phyloP scores from a whole-genome alignment of 2,329 filamentous ascomycete genomes.

The Ciborinia camelliae region DNA sequence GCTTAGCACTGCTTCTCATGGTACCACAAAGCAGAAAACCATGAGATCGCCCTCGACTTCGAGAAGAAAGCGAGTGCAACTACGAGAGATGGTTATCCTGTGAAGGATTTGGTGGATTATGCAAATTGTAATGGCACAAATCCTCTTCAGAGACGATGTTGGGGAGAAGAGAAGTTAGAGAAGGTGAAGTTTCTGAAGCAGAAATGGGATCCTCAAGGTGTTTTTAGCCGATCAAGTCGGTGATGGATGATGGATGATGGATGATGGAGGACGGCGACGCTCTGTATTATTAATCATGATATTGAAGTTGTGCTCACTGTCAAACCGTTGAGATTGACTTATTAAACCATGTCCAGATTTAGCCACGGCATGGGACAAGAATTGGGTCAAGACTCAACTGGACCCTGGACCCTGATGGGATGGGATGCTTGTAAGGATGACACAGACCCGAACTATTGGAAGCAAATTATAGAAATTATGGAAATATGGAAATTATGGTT shows the following conservation, averaged over 20 bases:
- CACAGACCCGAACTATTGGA: constrained; percentile 9
- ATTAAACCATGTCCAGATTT: neutral
- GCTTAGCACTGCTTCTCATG: neutral
- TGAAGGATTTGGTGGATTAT: neutral
- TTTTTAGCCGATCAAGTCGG: neutral
- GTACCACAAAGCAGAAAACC: neutral
- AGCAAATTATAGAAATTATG: neutral
- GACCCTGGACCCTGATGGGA: too few species aligned
- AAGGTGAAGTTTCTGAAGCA: neutral
- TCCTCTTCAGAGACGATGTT: neutral
- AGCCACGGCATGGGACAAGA: too few species aligned
- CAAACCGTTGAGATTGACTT: constrained; percentile 1
- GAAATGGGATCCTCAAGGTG: constrained; percentile 3
- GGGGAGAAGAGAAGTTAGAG: neutral
- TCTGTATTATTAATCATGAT: neutral
- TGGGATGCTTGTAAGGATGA: neutral
- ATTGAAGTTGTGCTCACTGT: neutral
- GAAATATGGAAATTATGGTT: constrained; percentile 1
- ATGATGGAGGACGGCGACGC: neutral
- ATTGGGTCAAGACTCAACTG: neutral
- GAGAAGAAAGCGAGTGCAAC: constrained; percentile 1
- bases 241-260: neutral
- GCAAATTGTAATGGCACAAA: neutral
- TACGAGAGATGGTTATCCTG: neutral
- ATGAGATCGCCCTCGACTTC: neutral